Base-by-base conservation (phyloP, 352 stramenopile genomes). In the Globisporangium apiculatum region DNA sequence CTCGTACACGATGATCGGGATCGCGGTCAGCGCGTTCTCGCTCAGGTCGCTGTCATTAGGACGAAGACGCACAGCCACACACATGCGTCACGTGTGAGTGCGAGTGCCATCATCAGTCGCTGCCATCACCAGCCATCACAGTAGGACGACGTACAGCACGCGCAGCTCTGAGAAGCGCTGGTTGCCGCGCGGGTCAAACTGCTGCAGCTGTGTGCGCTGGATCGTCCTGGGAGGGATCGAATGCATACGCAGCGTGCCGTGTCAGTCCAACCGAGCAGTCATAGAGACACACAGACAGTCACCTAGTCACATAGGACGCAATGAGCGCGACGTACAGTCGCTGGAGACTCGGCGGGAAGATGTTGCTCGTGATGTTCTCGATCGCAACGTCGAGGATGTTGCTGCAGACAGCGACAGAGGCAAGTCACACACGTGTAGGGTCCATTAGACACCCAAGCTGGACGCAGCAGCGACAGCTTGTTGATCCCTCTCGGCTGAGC, bases 1-100 rank as follows among this genome's bases (percentile, higher is more conserved):
- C 60, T 85, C 72, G 70, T 83, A 91, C 63, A 91, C 79, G 61
- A 86, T 73, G 10, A 65, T 60, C 8, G 81, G 81, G 42, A 91
- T 89, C 15, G 77, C 66, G 0, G 81, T 77, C 14, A 91, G 57
- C 31, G 67, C 40, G 42, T 91, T 91, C 60, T 88, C 68, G 47
- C 71, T 67, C 54, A 91, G 60, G 55, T 91, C 79, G 61, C 81
- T 91, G 54, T 48, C 7, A 10, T 53, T 11, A 31, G 24, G 15
- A 37, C 9, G 18, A 12, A 14, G 37, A 9, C 49, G 67, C 43
- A 72, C 12, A 38, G 24, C 18, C 18, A 45, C 4, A 41, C 42
- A 7, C 35, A 37, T 10, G 18, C 5, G 10, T 45, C 24, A 59
- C 42, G 15, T 7, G 42, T 47, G 42, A 47, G 42, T 17, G 11